A percentile compares a stretch with the other conserved stretches of the same genome.
phyloP scores from a whole-genome alignment of 768 basidiomycete genomes.

The Hygrophoropsis aurantiaca region DNA sequence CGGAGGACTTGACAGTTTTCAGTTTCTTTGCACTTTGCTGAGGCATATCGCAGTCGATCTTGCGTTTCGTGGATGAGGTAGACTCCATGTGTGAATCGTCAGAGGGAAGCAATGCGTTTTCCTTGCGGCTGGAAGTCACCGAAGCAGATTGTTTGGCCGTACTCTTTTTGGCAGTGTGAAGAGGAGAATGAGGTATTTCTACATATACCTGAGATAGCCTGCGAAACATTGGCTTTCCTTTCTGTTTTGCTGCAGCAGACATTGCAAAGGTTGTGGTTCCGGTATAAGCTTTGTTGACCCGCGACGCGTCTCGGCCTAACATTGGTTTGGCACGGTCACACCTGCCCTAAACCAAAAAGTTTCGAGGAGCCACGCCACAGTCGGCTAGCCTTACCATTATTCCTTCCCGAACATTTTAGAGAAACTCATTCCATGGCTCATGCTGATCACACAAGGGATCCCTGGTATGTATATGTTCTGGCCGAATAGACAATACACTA shows the following conservation, averaged over 20 bases:
- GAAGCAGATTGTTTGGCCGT: slow-evolving; percentile 19
- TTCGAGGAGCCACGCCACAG: slow-evolving; percentile 1
- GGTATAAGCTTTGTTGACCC: slow-evolving; percentile 11
- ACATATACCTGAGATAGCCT: slow-evolving; percentile 54
- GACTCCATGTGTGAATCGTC: slow-evolving; percentile 26
- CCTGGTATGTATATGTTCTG: slow-evolving; percentile 57
- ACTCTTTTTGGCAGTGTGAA: slow-evolving; percentile 27
- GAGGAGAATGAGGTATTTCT: slow-evolving; percentile 55
- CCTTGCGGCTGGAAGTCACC: slow-evolving; percentile 41
- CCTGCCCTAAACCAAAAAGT: slow-evolving; percentile 34
- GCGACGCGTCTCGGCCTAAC: slow-evolving; percentile 19
- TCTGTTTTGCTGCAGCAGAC: background rate
- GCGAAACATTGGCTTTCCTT: slow-evolving; percentile 10
- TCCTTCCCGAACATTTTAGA: slow-evolving; percentile 4
- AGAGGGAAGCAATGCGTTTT: slow-evolving; percentile 43
- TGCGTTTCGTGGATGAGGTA: slow-evolving; percentile 20
- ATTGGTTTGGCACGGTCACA: slow-evolving; percentile 30
- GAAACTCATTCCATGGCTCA: slow-evolving; percentile 59
- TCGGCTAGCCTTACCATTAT: slow-evolving; percentile 5
- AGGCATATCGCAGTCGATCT: slow-evolving; percentile 30
- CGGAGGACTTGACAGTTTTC: slow-evolving; percentile 10
- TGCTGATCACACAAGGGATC: slow-evolving; percentile 92
- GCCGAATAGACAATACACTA: background rate
- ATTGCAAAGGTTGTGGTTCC: slow-evolving; percentile 18
- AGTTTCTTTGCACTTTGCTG: slow-evolving; percentile 15